Evolutionary conservation across 345 rosid species (phyloP).

Genomic region (Camelina hispida): DNA sequence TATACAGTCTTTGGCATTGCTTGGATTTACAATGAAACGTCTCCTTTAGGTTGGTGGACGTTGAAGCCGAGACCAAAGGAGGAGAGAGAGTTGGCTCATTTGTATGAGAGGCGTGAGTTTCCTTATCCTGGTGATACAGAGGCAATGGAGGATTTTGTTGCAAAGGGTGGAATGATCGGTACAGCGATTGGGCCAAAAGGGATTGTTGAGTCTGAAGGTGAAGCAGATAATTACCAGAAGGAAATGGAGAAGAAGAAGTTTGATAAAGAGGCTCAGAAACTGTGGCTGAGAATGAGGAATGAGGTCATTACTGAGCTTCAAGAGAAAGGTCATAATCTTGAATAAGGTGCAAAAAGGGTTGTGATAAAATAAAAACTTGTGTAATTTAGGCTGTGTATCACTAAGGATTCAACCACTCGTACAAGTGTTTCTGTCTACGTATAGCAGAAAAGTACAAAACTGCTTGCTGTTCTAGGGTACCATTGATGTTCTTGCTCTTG

Average conservation of each 20-base stretch:
- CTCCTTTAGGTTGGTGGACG: constrained; percentile 95
- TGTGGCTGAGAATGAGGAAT: constrained; percentile 91
- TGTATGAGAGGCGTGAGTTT: constrained; percentile 77
- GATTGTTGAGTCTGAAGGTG: constrained; percentile 58
- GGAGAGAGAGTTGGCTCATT: constrained; percentile 72
- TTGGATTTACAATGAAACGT: constrained; percentile 81
- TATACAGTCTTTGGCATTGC: constrained; percentile 70
- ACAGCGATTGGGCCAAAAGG: constrained; percentile 79
- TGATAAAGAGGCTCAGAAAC: constrained; percentile 72
- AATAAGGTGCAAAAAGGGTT: constrained; percentile 43
- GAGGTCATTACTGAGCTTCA: constrained; percentile 83
- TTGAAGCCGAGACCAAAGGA: constrained; percentile 86
- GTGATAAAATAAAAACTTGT: constrained; percentile 6
- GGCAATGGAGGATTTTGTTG: constrained; percentile 91
- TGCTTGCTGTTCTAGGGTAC: constrained; percentile 6
- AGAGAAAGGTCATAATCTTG: constrained; percentile 79
- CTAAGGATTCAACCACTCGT: background rate
- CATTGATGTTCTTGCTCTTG: constrained; percentile 19
- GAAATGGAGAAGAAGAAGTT: constrained; percentile 73
- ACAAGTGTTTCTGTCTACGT: constrained; percentile 5
- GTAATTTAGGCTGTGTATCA: constrained; percentile 31
- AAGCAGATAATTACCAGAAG: constrained; percentile 57
- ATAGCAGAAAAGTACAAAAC: constrained; percentile 19
- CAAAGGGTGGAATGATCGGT: constrained; percentile 82
- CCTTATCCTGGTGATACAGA: constrained; percentile 88